Evolutionary conservation across 305 asterid genomes (phyloP), one percentile per base, ranked within the genome.

Genomic region (Nicotiana rustica): DNA sequence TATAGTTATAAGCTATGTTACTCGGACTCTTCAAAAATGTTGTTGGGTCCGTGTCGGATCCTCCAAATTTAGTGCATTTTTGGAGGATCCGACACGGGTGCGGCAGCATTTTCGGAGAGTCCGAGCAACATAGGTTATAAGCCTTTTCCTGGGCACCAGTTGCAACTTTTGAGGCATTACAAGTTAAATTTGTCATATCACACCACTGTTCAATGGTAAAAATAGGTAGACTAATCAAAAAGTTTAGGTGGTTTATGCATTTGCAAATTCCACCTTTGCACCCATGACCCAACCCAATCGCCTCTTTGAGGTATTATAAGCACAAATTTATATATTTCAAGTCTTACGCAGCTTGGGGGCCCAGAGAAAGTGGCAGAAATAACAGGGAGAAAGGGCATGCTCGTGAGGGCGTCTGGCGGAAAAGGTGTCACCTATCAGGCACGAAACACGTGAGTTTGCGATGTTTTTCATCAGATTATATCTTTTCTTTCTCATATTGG

Each of bases 341-440:
- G 36, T 66, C 55, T 86, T 84, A 21, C 47, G 87, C 95, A 97
- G 99, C 97, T 97, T 44, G 99, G 98, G 78, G 99, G 98, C 79
- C 98, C 99, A 70, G 98, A 92, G 83, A 90, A 92, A 80, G 99
- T 97, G 83, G 97, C 98, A 77, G 99, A 95, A 92, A 97, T 97
- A 81, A 97, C 98, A 38, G 99, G 99, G 87, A 89, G 99, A 84
- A 92, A 93, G 65, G 98, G 99, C 89, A 93, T 97, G 99, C 93
- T 97, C 86, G 97, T 97, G 85, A 88, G 99, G 88, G 88, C 92
- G 67, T 87, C 99, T 85, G 92, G 88, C 47, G 98, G 98, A 77
- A 97, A 97, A 89, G 98, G 98, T 83, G 99, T 97, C 81, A 90
- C 97, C 52, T 97, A 97, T 89, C 99, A 93, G 90, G 87, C 97